phyloP scores from a whole-genome alignment of 441 rosid species.

The Arabidopsis lyrata region DNA sequence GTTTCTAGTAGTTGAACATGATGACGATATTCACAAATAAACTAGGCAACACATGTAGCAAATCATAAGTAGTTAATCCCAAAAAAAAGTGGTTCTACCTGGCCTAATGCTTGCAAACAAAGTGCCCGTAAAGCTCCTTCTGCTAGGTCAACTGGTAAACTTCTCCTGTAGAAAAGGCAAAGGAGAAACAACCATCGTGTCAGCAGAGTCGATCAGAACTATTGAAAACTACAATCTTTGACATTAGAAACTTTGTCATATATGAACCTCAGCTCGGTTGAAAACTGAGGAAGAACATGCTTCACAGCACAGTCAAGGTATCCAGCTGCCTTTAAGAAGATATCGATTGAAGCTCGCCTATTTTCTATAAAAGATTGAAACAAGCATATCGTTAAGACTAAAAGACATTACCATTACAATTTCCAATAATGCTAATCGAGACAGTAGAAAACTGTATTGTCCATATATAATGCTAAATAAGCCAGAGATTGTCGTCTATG shows the following conservation, averaged over 20 bases:
- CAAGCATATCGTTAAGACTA: conserved; percentile 30
- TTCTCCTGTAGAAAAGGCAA: conserved; percentile 64
- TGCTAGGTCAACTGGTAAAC: conserved; percentile 88
- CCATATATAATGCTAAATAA: neutral
- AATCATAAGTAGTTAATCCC: conserved; percentile 3
- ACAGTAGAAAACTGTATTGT: neutral
- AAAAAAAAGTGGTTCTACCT: conserved; percentile 59
- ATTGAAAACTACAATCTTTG: conserved; percentile 13
- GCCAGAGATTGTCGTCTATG: neutral
- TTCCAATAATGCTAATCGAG: neutral
- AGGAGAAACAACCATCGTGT: conserved; percentile 2
- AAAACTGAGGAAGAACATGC: conserved; percentile 87
- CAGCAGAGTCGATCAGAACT: conserved; percentile 8
- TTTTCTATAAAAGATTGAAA: conserved; percentile 58
- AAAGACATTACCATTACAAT: neutral
- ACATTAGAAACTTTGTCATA: conserved; percentile 21
- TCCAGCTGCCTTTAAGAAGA: conserved; percentile 98
- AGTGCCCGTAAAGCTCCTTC: conserved; percentile 95
- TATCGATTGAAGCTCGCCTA: conserved; percentile 89
- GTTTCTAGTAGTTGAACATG: conserved; percentile 5
- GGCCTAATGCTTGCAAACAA: conserved; percentile 96
- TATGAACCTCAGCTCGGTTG: conserved; percentile 75
- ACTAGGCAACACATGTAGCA: conserved; percentile 16
- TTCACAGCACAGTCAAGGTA: conserved; percentile 93
- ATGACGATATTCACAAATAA: conserved; percentile 7